Percentiles rank a stretch among this genome's conserved stretches.
Evolutionary conservation across 768 basidiomycete genomes (phyloP).

Genomic region (Paxillus rubicundulus): DNA sequence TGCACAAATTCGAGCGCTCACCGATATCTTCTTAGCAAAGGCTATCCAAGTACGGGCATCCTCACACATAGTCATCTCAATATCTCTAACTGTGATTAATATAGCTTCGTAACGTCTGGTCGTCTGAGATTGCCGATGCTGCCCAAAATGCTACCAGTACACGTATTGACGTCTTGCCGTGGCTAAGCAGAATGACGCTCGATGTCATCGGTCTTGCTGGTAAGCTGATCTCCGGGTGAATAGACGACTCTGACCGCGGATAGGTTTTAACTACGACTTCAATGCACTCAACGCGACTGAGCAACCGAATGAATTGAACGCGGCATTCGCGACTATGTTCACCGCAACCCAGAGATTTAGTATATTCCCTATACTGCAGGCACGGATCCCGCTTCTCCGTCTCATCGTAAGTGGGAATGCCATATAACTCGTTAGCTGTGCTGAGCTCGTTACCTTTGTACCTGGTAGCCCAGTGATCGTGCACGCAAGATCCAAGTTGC

Average conservation of each 20-base stretch:
- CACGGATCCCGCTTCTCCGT: constrained; percentile 36
- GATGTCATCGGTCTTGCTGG: constrained; percentile 18
- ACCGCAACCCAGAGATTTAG: constrained; percentile 4
- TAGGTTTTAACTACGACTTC: too few relatives aligned
- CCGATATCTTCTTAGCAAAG: constrained; percentile 57
- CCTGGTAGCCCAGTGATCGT: constrained; percentile 20
- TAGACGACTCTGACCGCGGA: too few relatives aligned
- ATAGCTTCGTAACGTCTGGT: too few relatives aligned
- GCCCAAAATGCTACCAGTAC: constrained; percentile 1
- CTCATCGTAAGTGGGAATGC: constrained; percentile 34
- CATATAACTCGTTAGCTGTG: not conserved
- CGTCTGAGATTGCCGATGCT: constrained; percentile 7
- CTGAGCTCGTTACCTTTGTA: not conserved
- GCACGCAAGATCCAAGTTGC: constrained; percentile 26
- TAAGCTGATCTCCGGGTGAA: constrained; percentile 17
- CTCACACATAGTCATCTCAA: constrained; percentile 10
- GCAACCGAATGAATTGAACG: too few relatives aligned
- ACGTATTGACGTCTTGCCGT: constrained; percentile 31
- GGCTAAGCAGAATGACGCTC: constrained; percentile 32
- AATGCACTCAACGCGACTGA: too few relatives aligned
- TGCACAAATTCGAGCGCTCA: constrained; percentile 54
- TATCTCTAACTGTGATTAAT: too few relatives aligned
- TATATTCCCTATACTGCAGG: constrained; percentile 33
- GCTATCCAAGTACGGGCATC: constrained; percentile 40
- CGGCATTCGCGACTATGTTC: constrained; percentile 23